A percentile compares a stretch with the other conserved stretches of the same genome.
These are phyloP conservation scores for Simmondsia chinensis DNA, from an alignment of 148 eudicot genomes.

Conservation along the genomic window DNA sequence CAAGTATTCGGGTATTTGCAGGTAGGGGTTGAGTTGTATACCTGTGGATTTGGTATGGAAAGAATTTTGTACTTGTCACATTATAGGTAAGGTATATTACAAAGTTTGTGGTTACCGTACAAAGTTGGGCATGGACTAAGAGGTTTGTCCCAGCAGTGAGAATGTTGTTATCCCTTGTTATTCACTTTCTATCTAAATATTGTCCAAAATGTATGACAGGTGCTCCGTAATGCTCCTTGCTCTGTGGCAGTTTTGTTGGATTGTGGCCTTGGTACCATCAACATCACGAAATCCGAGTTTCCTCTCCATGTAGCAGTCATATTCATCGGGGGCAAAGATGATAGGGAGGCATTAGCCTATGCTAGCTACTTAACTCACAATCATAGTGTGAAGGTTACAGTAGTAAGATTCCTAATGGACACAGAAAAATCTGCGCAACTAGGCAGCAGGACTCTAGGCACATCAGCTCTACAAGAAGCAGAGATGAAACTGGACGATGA, in stretches of 20 bases:
- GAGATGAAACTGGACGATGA: slow-evolving; percentile 87
- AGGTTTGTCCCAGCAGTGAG: no score
- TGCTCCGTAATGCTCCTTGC: slow-evolving; percentile 79
- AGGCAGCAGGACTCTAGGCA: slow-evolving; percentile 22
- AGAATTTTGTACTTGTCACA: no score
- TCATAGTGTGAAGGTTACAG: slow-evolving; percentile 70
- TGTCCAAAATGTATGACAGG: slow-evolving; percentile 20
- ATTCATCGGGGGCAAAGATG: slow-evolving; percentile 92
- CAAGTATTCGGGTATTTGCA: no score
- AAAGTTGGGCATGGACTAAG: no score
- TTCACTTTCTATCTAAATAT: no score
- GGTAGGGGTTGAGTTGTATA: no score
- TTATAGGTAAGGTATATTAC: neutral
- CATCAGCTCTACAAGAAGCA: slow-evolving; percentile 38
- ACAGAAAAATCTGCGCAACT: no score
- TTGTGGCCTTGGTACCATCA: slow-evolving; percentile 63
- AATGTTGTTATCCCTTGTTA: no score
- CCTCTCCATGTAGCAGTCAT: slow-evolving; percentile 54
- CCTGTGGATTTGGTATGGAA: no score
- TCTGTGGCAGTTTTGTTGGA: slow-evolving; percentile 83
- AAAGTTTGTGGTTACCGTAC: no score
- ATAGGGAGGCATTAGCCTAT: slow-evolving; percentile 75
- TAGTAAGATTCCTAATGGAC: slow-evolving; percentile 66
- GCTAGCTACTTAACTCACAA: slow-evolving; percentile 69
- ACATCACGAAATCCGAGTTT: slow-evolving; percentile 23